Conservation (phyloP, 345 rosid genomes). For the Eucalyptus urophylla region DNA sequence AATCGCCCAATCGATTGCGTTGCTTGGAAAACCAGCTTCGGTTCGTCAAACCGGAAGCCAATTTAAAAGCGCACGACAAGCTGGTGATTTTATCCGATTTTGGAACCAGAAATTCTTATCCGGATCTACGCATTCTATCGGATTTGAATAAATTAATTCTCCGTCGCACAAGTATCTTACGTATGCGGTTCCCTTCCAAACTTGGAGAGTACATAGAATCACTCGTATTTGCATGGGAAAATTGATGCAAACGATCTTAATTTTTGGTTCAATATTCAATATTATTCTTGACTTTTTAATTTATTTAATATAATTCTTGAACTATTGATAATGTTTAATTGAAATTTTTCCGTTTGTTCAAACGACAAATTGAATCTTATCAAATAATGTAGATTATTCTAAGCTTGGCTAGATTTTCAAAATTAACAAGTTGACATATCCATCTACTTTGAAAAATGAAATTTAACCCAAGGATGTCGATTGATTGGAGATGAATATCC, state of each 20-base stretch:
- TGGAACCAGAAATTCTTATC: not conserved
- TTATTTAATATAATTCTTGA: accelerated
- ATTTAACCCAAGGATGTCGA: accelerated
- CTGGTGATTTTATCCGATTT: not conserved
- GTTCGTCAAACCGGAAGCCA: not conserved
- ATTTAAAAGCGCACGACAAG: not conserved
- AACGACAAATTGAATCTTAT: not conserved
- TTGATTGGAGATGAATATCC: not conserved
- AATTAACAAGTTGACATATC: not conserved
- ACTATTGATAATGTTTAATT: not conserved
- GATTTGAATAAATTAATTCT: not conserved
- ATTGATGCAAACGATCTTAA: not conserved
- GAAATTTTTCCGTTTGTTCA: not conserved
- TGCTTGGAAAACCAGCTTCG: not conserved
- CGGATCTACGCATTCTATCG: accelerated
- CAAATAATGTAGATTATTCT: too few relatives aligned
- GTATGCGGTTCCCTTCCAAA: not conserved
- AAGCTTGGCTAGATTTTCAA: not conserved
- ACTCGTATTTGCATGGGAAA: accelerated
- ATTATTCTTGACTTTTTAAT: accelerated
- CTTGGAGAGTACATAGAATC: not conserved
- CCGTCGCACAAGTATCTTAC: not conserved
- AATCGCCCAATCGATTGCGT: not conserved
- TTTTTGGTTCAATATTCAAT: not conserved
- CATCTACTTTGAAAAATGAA: not conserved